Base-by-base conservation (phyloP, 1,284 basidiomycete genomes). In the Inonotus obliquus region DNA sequence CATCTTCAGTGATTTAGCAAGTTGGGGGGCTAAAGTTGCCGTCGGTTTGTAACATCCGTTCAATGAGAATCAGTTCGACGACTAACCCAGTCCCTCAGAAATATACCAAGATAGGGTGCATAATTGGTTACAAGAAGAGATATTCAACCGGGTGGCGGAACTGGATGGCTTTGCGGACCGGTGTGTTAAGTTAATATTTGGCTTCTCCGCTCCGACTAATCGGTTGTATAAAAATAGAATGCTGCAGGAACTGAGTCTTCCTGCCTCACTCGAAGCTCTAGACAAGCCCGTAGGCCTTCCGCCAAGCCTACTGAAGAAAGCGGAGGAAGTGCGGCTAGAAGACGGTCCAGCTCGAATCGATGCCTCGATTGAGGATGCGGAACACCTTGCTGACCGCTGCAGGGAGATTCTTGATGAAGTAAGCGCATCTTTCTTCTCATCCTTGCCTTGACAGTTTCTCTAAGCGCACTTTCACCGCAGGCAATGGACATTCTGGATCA, bases 11-110 rank as follows among this genome's bases (percentile, higher is more conserved):
- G 86, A 87, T 2, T 75, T 99, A 39, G 80, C 94, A 0, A 84
- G 89, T 10, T 96, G 93, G 83, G 94, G 94, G n/a, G 91, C 94
- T 0, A 86, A 88, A 65, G 82, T 92, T 57, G 96, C 95, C 2
- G 85, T 97, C 65, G 93, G 93, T 94, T 69, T 69, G 86, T 76
- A n/a, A 10, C 29, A 23, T 19, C 51, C 51, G 25, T 32, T 4
- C 17, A 17, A 17, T 17, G 17, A 14, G 1, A n/a, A 17, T 23
- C 4, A 5, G 4, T 35, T 52, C 17, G 4, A 17, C 5, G 17
- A 17, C 37, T 55, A 17, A 55, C 29, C 13, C 7, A 4, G 32
- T 14, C 60, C 48, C 27, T 29, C 63, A 94, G 92, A 90, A 67
- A 87, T 98, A 13, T 98, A 97, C 75, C 85, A 91, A 55, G 89